phyloP scores from a whole-genome alignment of 2,329 filamentous ascomycete genomes.

The Aureobasidium sp. region DNA sequence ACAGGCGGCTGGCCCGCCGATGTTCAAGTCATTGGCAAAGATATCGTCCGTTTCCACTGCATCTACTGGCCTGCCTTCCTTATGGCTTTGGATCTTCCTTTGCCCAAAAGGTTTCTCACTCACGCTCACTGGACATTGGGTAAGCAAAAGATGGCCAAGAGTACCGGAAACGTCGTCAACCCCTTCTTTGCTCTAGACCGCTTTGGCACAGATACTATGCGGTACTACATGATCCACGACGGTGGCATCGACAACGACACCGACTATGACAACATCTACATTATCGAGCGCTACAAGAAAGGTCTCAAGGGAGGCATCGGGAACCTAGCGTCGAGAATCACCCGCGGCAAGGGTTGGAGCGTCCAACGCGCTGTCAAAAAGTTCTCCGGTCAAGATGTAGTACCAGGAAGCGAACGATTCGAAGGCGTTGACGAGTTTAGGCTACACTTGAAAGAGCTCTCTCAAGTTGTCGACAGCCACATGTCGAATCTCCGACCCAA shows the following conservation, averaged over 20 bases:
- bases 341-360: constrained; percentile 53
- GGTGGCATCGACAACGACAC: constrained; percentile 72
- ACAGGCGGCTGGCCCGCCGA: constrained; percentile 79
- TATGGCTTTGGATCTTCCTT: constrained; percentile 73
- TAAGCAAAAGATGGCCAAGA: constrained; percentile 92
- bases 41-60: constrained; percentile 92
- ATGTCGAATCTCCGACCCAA: constrained; percentile 61
- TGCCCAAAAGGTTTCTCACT: constrained; percentile 72
- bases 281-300: constrained; percentile 73
- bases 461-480: constrained; percentile 39
- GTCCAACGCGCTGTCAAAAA: constrained; percentile 27
- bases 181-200: constrained; percentile 85
- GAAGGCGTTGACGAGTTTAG: constrained; percentile 29
- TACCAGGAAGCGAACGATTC: background rate
- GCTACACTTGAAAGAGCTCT: constrained; percentile 35
- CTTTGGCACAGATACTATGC: constrained; percentile 80
- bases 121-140: constrained; percentile 96
- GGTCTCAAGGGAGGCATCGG: constrained; percentile 70
- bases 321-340: constrained; percentile 68
- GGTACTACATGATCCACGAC: constrained; percentile 79
- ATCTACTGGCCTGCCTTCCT: constrained; percentile 98
- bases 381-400: constrained; percentile 20
- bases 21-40: constrained; percentile 89
- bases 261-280: constrained; percentile 73
- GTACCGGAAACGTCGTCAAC: constrained; percentile 88